phyloP scores from a whole-genome alignment of 2,329 filamentous ascomycete genomes.

The Penicillium sp. region DNA sequence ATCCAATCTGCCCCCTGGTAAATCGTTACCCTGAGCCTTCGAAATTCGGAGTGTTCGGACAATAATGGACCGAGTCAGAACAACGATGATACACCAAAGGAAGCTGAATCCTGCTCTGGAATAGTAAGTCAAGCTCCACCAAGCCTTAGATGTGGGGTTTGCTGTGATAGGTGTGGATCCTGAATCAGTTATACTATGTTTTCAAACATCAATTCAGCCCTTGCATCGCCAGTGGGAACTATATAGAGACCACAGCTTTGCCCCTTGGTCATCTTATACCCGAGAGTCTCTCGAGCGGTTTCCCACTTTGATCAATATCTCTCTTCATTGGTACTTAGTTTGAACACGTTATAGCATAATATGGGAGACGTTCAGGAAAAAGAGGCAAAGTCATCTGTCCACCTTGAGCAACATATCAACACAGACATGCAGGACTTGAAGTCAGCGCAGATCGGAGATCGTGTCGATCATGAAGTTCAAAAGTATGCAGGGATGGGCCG shows the following conservation, averaged over 20 bases:
- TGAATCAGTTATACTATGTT: neutral
- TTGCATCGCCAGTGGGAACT: neutral
- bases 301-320: neutral
- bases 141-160: neutral
- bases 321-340: neutral
- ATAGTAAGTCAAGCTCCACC: neutral
- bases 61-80: neutral
- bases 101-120: neutral
- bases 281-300: neutral
- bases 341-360: neutral
- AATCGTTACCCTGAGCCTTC: neutral
- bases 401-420: conserved; percentile 1
- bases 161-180: neutral
- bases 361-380: neutral
- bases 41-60: neutral
- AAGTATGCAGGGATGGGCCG: conserved; percentile 67
- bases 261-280: neutral
- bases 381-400: neutral
- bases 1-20: neutral
- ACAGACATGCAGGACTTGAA: neutral
- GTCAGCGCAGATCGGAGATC: conserved; percentile 1
- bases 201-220: neutral
- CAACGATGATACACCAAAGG: neutral
- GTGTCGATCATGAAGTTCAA: conserved; percentile 54
- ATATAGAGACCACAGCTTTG: neutral